Percentiles rank a stretch among this genome's conserved stretches.
phyloP scores from a whole-genome alignment of 148 eudicot species.

The Rhododendron mucronatum region DNA sequence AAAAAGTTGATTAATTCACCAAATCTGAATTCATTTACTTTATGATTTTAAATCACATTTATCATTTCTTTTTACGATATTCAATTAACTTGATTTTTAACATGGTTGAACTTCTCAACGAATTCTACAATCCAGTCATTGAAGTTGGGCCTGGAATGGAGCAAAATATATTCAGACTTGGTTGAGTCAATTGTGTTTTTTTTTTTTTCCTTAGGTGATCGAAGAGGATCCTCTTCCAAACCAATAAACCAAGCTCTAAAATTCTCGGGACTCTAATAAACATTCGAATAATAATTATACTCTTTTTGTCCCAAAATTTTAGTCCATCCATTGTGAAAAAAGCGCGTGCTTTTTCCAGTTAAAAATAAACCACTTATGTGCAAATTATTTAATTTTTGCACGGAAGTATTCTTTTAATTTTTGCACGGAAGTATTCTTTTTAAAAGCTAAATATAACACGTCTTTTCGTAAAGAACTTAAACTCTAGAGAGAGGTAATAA shows the following conservation, averaged over 20 bases:
- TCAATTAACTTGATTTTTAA: neutral
- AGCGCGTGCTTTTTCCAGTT: too few relatives aligned
- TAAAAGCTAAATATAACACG: neutral
- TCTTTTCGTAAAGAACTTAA: neutral
- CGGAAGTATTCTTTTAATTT: neutral
- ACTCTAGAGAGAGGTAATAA: neutral
- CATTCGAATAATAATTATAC: too few relatives aligned
- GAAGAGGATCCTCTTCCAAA: neutral
- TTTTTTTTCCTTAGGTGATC: too few relatives aligned
- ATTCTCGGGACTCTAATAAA: neutral
- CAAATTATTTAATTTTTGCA: neutral
- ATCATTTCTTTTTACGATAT: too few relatives aligned
- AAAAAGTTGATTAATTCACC: too few relatives aligned
- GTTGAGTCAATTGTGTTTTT: too few relatives aligned
- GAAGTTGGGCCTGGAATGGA: neutral
- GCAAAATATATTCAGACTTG: neutral
- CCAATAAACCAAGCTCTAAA: too few relatives aligned
- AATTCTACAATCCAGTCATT: neutral
- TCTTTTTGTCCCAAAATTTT: neutral
- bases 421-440: neutral
- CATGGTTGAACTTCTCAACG: neutral
- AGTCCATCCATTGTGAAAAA: too few relatives aligned
- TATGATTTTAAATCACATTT: too few relatives aligned
- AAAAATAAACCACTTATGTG: neutral
- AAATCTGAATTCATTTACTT: too few relatives aligned